A percentile compares a stretch with the other conserved stretches of the same genome.
These are phyloP conservation scores for Chlorella sp. DNA, from an alignment of 139 green algal species.

Conservation along the genomic window DNA sequence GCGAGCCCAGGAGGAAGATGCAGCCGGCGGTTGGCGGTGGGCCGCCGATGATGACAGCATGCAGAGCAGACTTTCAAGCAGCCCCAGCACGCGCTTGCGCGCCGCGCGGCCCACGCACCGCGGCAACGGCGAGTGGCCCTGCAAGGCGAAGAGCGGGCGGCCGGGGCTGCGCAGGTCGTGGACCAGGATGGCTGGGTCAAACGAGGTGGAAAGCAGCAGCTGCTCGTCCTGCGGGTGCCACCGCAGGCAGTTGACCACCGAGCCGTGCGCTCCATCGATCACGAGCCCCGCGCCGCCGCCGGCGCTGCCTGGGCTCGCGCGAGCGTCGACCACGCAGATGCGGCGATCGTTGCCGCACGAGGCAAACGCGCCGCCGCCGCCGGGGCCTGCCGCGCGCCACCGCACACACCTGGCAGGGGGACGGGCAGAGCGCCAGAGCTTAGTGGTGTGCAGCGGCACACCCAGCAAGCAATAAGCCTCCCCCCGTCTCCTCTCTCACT, in stretches of 20 bases:
- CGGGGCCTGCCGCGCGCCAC: neutral
- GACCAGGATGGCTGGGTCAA: conserved; percentile 34
- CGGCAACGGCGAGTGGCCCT: conserved; percentile 19
- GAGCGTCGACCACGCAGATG: conserved; percentile 19
- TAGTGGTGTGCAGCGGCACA: too few species aligned
- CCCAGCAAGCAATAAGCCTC: too few species aligned
- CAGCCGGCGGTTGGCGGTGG: neutral
- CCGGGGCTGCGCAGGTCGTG: conserved; percentile 36
- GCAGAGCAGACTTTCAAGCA: neutral
- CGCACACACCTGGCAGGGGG: too few species aligned
- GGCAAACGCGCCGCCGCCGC: conserved; percentile 20
- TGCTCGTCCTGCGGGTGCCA: conserved; percentile 32
- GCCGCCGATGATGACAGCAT: neutral
- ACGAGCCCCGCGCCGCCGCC: neutral
- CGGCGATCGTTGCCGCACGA: conserved; percentile 40
- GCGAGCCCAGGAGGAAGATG: neutral
- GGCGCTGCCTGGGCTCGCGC: neutral
- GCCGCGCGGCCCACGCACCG: neutral
- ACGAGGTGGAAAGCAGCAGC: conserved; percentile 23
- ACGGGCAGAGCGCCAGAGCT: too few species aligned
- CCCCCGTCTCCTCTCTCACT: conserved; percentile 44
- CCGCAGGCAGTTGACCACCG: conserved; percentile 29
- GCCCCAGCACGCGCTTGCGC: neutral
- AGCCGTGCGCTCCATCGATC: neutral
- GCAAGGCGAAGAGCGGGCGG: conserved; percentile 21